Conservation (phyloP, 257 asterid genomes). For the Nicotiana otophora region DNA sequence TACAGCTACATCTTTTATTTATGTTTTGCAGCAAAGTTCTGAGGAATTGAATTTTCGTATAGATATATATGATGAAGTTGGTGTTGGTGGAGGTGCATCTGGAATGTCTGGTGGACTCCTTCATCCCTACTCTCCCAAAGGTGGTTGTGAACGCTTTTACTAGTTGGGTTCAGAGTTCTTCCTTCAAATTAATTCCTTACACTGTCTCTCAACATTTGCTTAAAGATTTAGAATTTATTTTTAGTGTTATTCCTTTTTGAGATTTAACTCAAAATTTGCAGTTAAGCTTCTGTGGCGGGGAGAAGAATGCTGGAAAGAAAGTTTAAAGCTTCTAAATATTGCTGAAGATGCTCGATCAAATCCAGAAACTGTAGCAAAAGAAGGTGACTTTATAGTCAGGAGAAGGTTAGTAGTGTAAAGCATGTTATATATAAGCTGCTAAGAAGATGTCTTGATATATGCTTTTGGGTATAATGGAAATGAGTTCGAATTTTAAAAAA, state of each 20-base stretch:
- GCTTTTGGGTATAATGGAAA: not conserved
- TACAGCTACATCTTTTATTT: not conserved
- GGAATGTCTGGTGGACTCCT: conserved; percentile 98
- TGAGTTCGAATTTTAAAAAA: not conserved
- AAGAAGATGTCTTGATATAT: not conserved
- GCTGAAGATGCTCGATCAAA: conserved; percentile 56
- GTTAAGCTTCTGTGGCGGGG: conserved; percentile 93
- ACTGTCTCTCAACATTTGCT: not conserved
- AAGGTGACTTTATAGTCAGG: conserved; percentile 42
- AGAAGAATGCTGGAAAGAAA: conserved; percentile 86
- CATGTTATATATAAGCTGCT: not conserved
- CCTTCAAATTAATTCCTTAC: not conserved
- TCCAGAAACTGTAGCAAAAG: conserved; percentile 16
- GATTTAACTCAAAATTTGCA: conserved; percentile 29
- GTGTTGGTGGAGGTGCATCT: conserved; percentile 98
- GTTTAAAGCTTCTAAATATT: conserved; percentile 52
- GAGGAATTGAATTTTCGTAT: conserved; percentile 52
- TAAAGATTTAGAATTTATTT: not conserved
- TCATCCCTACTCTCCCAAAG: conserved; percentile 97
- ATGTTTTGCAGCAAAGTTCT: conserved; percentile 49
- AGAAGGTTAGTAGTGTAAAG: conserved; percentile 49
- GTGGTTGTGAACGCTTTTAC: conserved; percentile 24
- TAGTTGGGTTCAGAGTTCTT: not conserved
- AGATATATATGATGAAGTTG: conserved; percentile 85
- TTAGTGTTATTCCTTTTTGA: not conserved